Conservation (phyloP, 768 basidiomycete genomes). For the Xerocomellus dryophilus region DNA sequence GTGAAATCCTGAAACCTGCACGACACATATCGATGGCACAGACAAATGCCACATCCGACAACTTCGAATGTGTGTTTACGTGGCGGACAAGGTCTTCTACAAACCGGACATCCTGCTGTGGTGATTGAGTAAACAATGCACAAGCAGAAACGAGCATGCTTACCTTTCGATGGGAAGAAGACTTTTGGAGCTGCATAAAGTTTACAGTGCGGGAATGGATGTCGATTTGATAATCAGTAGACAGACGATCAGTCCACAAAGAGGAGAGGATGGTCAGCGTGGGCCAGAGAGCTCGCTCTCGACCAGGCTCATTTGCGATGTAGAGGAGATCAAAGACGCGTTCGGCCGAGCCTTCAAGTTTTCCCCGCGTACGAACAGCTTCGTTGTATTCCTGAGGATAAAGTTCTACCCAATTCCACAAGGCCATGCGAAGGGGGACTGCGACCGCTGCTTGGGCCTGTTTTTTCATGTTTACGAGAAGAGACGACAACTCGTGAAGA, state of each 20-base stretch:
- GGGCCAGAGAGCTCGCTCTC: constrained; percentile 71
- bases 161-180: constrained; percentile 32
- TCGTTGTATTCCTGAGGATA: constrained; percentile 80
- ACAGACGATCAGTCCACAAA: constrained; percentile 70
- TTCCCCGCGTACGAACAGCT: constrained; percentile 56
- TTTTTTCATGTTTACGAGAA: constrained; percentile 77
- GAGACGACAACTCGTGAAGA: constrained; percentile 75
- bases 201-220: constrained; percentile 31
- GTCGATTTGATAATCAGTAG: constrained; percentile 50
- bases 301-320: constrained; percentile 40
- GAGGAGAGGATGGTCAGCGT: constrained; percentile 71
- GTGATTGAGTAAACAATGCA: background rate
- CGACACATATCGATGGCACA: constrained; percentile 78
- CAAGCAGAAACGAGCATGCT: background rate
- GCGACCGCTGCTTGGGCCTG: constrained; percentile 73
- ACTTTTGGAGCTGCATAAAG: constrained; percentile 31
- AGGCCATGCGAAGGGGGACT: constrained; percentile 65
- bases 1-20: constrained; percentile 54
- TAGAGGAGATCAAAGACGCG: constrained; percentile 81
- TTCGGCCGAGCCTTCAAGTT: constrained; percentile 79
- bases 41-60: constrained; percentile 63
- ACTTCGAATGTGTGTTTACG: constrained; percentile 50
- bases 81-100: constrained; percentile 61
- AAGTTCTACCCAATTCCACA: constrained; percentile 89
- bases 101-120: constrained; percentile 49